Evolutionary conservation across 2,329 filamentous ascomycete genomes (phyloP), one percentile per base, ranked within the genome.

Genomic region (Arachnomyces sp.): DNA sequence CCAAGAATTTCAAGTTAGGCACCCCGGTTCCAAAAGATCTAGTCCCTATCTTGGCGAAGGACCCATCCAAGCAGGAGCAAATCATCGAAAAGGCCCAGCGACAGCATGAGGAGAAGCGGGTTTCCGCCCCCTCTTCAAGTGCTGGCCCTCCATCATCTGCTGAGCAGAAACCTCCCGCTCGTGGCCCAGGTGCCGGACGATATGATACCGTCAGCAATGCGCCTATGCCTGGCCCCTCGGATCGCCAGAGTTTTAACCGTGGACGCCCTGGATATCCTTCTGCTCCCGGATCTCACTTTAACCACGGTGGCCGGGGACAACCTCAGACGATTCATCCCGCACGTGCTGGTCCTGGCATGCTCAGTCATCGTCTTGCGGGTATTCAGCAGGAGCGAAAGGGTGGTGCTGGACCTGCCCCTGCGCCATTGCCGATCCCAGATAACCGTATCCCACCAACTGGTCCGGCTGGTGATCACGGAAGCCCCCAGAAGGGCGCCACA

Each of bases 21-120:
- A 95, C 90, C 2, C 88, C 89, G 4, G 88, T 98, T 8, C 92
- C 92, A 1, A 81, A 77, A 38, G 92, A 98, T 61, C 67, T 98
- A 28, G 88, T 98, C 18, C 82, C 86, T 1, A 98, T 98, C 50
- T 82, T 98, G 45, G 90, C 92, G 43, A 98, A 96, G 60, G 92
- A 98, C 58, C 88, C 88, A n/a, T 75, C 71, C 34, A 98, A 95
- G 67, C 92, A 96, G 64, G 81, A 88, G 55, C 80, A 89, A 57
- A 96, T 98, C 47, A 82, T 94, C 55, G 83, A 88, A 52, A 93
- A 89, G 62, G 87, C 87, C 1, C 79, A 85, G 45, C 77, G 79
- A 55, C 82, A 90, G 49, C 81, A 79, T 2, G 80, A 86, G 42
- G 66, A 72, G 33, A 68, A 75, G 47, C 57, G 67, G 31, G 55